Conservation (phyloP, 2,329 filamentous ascomycete species). For the Laburnicola sp. region DNA sequence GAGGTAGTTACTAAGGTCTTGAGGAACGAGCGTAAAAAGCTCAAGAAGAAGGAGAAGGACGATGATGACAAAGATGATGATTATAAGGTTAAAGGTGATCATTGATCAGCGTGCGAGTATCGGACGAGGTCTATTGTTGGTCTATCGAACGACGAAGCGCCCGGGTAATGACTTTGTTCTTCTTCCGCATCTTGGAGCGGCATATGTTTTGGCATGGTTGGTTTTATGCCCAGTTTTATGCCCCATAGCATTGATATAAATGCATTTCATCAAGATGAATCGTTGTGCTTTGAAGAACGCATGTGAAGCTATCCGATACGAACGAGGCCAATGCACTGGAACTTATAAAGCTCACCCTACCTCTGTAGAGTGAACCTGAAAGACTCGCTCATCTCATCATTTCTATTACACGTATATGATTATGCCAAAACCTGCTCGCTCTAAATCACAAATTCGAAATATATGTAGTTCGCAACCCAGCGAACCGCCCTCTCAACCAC, state of each 20-base stretch:
- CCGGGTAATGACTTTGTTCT: not conserved
- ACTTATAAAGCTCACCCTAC: no score
- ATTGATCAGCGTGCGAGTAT: not conserved
- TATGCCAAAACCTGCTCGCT: no score
- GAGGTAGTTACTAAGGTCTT: slow-evolving; percentile 60
- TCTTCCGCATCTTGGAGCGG: not conserved
- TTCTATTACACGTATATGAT: no score
- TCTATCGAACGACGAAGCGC: not conserved
- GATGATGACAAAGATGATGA: slow-evolving; percentile 37
- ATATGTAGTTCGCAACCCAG: no score
- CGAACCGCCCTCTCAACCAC: no score
- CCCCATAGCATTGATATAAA: not conserved
- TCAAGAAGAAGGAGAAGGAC: slow-evolving; percentile 41
- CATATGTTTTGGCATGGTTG: not conserved
- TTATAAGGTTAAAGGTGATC: slow-evolving; percentile 9
- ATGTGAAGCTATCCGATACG: no score
- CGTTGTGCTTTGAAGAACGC: no score
- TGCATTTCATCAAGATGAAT: not conserved
- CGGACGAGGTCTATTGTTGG: not conserved
- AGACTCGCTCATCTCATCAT: no score
- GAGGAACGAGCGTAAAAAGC: slow-evolving; percentile 51
- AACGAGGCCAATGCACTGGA: no score
- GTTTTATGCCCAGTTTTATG: not conserved
- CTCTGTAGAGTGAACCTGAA: no score
- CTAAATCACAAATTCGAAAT: no score